Percentiles rank a stretch among this genome's conserved stretches.
Evolutionary conservation across 306 rosid species (phyloP).

Genomic region (Clitoria ternatea): DNA sequence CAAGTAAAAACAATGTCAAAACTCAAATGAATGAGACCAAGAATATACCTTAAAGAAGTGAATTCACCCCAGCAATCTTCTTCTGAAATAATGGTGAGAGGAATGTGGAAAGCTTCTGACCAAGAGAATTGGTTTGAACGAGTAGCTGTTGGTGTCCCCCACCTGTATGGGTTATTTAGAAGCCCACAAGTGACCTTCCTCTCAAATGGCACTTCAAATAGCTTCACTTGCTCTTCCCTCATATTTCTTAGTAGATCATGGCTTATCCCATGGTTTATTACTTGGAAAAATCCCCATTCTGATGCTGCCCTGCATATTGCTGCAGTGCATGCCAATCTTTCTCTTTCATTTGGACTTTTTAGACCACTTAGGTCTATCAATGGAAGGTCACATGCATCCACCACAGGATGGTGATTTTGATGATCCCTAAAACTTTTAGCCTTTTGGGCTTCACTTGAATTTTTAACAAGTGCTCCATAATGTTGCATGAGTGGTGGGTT

Average conservation of each 20-base stretch:
- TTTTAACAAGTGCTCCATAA: conserved; percentile 46
- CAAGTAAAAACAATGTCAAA: conserved; percentile 7
- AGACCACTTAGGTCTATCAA: conserved; percentile 72
- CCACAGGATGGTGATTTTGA: conserved; percentile 19
- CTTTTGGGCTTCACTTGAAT: conserved; percentile 22
- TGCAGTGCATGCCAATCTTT: conserved; percentile 47
- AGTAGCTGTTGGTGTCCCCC: conserved; percentile 82
- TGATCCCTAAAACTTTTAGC: conserved; percentile 1
- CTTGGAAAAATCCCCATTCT: conserved; percentile 91
- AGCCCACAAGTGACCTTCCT: conserved; percentile 52
- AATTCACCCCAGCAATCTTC: conserved; percentile 63
- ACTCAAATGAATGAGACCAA: background rate
- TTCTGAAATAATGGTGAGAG: conserved; percentile 71
- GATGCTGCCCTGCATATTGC: conserved; percentile 67
- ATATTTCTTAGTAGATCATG: conserved; percentile 48
- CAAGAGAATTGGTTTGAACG: conserved; percentile 68
- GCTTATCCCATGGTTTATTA: conserved; percentile 75
- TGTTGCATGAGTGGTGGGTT: conserved; percentile 69
- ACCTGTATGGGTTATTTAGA: conserved; percentile 69
- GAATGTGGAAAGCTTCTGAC: conserved; percentile 98
- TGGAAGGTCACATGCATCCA: conserved; percentile 69
- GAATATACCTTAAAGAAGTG: conserved; percentile 63
- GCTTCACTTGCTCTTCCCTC: conserved; percentile 62
- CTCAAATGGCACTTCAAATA: conserved; percentile 64
- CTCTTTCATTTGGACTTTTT: conserved; percentile 32